Evolutionary conservation across 1,284 basidiomycete genomes (phyloP).

Genomic region (Ceratobasidium sp.): DNA sequence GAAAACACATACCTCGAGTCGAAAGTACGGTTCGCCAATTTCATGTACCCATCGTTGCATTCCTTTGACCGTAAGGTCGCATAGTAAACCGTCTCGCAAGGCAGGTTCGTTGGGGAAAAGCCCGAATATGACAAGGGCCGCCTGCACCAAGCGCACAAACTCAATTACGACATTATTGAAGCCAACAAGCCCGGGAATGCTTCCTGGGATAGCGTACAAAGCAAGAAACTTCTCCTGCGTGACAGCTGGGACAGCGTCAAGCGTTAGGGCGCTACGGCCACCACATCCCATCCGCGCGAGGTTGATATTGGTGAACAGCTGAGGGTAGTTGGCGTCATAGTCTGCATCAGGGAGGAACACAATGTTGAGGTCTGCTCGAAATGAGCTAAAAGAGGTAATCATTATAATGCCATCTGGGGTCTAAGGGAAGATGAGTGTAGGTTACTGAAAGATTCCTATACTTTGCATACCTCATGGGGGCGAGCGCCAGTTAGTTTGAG

Average conservation of each 20-base stretch:
- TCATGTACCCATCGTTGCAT: slow-evolving; percentile 72
- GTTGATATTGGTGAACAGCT: slow-evolving; percentile 80
- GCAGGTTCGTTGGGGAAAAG: slow-evolving; percentile 62
- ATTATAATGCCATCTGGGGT: slow-evolving; percentile 75
- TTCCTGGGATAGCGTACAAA: slow-evolving; percentile 33
- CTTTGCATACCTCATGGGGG: slow-evolving; percentile 67
- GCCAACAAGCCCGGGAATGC: slow-evolving; percentile 14
- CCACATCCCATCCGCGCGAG: slow-evolving; percentile 80
- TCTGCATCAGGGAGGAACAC: slow-evolving; percentile 77
- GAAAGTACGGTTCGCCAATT: slow-evolving; percentile 68
- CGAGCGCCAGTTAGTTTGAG: slow-evolving; percentile 73
- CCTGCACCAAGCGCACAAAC: slow-evolving; percentile 76
- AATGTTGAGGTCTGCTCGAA: slow-evolving; percentile 83
- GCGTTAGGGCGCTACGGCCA: slow-evolving; percentile 75
- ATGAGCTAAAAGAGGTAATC: slow-evolving; percentile 83
- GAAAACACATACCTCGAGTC: slow-evolving; percentile 64
- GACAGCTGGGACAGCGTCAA: slow-evolving; percentile 58
- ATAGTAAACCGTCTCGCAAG: slow-evolving; percentile 71
- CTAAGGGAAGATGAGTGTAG: slow-evolving; percentile 52
- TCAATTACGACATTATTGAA: slow-evolving; percentile 75
- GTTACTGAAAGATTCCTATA: not conserved
- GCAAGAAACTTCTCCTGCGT: slow-evolving; percentile 38
- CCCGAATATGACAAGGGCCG: slow-evolving; percentile 73
- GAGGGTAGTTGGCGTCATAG: slow-evolving; percentile 68
- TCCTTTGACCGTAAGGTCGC: slow-evolving; percentile 75